Percentiles rank a stretch among this genome's conserved stretches.
These are phyloP conservation scores for Filosporella fistucella DNA, from an alignment of 495 filamentous ascomycete genomes.

Conservation along the genomic window DNA sequence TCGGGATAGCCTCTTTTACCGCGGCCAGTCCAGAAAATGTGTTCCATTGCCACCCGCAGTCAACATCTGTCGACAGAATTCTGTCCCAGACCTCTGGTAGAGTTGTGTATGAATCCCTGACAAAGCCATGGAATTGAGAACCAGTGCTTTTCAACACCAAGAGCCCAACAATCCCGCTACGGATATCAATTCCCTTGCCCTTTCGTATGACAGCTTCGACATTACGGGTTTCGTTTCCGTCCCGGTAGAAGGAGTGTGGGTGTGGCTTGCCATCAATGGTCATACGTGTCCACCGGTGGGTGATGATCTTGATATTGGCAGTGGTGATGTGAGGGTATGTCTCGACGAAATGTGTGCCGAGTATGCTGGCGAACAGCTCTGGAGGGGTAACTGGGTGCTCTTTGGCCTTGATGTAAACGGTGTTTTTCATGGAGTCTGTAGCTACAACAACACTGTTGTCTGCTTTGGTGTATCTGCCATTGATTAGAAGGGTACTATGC, in stretches of 20 bases:
- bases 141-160: slow-evolving; percentile 96
- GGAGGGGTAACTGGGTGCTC: slow-evolving; percentile 90
- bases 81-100: slow-evolving; percentile 89
- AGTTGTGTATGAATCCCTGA: slow-evolving; percentile 89
- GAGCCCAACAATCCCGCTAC: slow-evolving; percentile 67
- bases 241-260: slow-evolving; percentile 93
- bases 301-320: slow-evolving; percentile 74
- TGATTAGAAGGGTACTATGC: neutral
- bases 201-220: slow-evolving; percentile 51
- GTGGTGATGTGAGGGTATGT: slow-evolving; percentile 82
- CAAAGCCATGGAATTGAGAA: slow-evolving; percentile 91
- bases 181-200: slow-evolving; percentile 57
- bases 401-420: slow-evolving; percentile 89
- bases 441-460: slow-evolving; percentile 96
- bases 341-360: slow-evolving; percentile 83
- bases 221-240: slow-evolving; percentile 80
- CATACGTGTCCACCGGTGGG: slow-evolving; percentile 92
- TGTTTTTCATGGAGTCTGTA: slow-evolving; percentile 98
- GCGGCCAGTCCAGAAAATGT: slow-evolving; percentile 60
- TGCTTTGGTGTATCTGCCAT: slow-evolving; percentile 73
- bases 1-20: slow-evolving; percentile 55
- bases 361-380: slow-evolving; percentile 81
- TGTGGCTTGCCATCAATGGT: slow-evolving; percentile 82
- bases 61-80: slow-evolving; percentile 89
- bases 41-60: slow-evolving; percentile 81